A percentile compares a stretch with the other conserved stretches of the same genome.
Conservation (phyloP, 1,139 yeast species). For the Magnusiomyces sp. region DNA sequence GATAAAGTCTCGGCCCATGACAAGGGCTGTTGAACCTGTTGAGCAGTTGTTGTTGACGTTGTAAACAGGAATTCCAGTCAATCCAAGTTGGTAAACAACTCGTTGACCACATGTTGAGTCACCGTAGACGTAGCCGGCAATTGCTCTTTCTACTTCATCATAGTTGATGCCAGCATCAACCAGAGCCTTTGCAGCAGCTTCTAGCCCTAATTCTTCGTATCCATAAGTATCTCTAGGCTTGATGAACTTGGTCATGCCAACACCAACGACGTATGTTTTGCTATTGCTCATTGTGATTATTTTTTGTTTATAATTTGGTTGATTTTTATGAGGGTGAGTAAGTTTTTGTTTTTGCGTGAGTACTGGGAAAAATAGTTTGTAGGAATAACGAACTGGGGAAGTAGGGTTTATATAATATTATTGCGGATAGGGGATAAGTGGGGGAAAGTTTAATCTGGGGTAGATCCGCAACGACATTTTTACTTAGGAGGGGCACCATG, state of each 20-base stretch:
- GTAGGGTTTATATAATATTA: too few species aligned
- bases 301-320: background rate
- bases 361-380: too few species aligned
- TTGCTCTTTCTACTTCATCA: slow-evolving; percentile 25
- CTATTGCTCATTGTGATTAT: background rate
- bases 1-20: slow-evolving; percentile 23
- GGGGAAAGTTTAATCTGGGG: too few species aligned
- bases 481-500: too few species aligned
- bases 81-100: slow-evolving; percentile 27
- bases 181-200: slow-evolving; percentile 27
- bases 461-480: too few species aligned
- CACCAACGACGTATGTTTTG: slow-evolving; percentile 24
- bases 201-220: slow-evolving; percentile 27
- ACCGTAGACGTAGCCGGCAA: slow-evolving; percentile 27
- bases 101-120: slow-evolving; percentile 29
- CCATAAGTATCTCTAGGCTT: slow-evolving; percentile 25
- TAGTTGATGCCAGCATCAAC: slow-evolving; percentile 27
- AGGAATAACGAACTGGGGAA: too few species aligned
- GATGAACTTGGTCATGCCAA: slow-evolving; percentile 28
- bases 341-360: too few species aligned
- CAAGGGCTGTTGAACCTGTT: slow-evolving; percentile 28
- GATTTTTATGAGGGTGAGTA: too few species aligned
- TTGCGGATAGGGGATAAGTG: too few species aligned
- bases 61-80: slow-evolving; percentile 27
- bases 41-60: slow-evolving; percentile 30